Evolutionary conservation across 1,284 basidiomycete genomes (phyloP).

Genomic region (Trichosporon asahii): DNA sequence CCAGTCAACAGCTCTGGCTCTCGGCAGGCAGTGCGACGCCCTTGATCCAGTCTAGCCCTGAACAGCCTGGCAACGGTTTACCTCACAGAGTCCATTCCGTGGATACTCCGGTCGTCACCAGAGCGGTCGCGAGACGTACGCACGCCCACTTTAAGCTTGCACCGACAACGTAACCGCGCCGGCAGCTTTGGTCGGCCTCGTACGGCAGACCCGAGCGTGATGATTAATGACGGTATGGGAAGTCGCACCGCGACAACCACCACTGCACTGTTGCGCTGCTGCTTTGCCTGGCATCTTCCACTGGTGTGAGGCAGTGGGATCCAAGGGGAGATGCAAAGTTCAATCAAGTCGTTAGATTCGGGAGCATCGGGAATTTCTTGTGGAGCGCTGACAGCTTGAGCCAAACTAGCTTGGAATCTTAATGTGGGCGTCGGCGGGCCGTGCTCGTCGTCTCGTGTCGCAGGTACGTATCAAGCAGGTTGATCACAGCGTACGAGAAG

Average conservation of each 20-base stretch:
- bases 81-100: too few species aligned
- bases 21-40: neutral
- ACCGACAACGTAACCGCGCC: neutral
- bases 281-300: too few species aligned
- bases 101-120: neutral
- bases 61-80: neutral
- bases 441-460: neutral
- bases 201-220: neutral
- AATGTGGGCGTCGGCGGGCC: neutral
- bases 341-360: slow-evolving; percentile 1
- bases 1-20: neutral
- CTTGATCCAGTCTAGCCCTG: neutral
- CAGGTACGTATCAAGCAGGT: neutral
- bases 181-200: neutral
- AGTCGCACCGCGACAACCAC: neutral
- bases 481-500: neutral
- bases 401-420: neutral
- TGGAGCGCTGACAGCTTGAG: neutral
- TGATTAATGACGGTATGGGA: neutral
- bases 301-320: neutral
- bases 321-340: neutral
- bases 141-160: neutral
- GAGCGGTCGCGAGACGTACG: neutral
- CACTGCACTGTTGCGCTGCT: neutral
- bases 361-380: neutral